Base-by-base conservation (phyloP, 306 rosid species). In the Cicer cuneatum region DNA sequence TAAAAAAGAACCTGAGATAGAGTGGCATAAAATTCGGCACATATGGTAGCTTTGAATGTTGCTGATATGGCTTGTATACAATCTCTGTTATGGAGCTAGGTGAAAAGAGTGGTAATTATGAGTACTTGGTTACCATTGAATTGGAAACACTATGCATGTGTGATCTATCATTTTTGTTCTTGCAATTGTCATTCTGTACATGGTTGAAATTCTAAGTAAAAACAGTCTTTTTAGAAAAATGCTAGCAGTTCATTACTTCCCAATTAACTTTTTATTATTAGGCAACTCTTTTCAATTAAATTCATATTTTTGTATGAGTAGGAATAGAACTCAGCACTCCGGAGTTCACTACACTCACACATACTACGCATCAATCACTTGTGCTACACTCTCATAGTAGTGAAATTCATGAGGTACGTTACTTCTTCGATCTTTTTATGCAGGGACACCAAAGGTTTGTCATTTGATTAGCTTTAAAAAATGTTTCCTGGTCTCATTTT, bases 21-120 rank as follows among this genome's bases (percentile, higher is more conserved):
- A 77, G 15, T 93, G 95, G 95, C 83, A 79, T 78, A 81, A 80
- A 85, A 88, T 90, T 77, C 84, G 93, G n/a, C 89, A 86, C 80
- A 46, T 85, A 70, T 93, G 96, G 97, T 85, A 62, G 86, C 53
- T 3, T 18, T 76, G 80, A 69, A 64, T 24, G 6, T 48, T 41
- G 46, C 13, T 48, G 39, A 58, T 19, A 47, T 58, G 70, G 19
- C 19, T 40, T 59, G 73, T 46, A 56, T 58, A 35, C 45, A 43
- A 16, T 62, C 49, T 51, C 12, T 61, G 52, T 9, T 52, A 33
- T 46, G 35, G 47, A 49, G 10, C 35, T 40, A 19, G 12, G 46
- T 61, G 74, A 62, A 69, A 60, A 60, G 4, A 38, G 19, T 56
- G 61, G 39, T 21, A 29, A 66, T 21, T 73, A 66, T 29, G 56